Evolutionary conservation across 1,139 yeast species (phyloP).

Genomic region (Suhomyces guaymorum): DNA sequence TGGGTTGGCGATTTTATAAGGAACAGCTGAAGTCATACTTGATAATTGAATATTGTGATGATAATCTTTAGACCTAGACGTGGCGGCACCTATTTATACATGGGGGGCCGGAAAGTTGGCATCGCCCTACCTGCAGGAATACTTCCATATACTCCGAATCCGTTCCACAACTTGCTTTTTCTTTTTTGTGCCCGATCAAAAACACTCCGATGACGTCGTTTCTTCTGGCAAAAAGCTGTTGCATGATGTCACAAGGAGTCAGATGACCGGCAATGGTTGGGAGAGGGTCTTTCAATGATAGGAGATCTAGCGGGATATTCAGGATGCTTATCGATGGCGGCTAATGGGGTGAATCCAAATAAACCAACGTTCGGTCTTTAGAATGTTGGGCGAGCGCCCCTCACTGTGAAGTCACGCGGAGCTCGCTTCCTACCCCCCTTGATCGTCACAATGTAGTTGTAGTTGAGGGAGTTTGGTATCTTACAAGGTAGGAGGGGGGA

Average conservation of each 20-base stretch:
- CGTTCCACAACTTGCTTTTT: constrained; percentile 4
- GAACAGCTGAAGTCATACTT: constrained; percentile 36
- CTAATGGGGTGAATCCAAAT: not conserved
- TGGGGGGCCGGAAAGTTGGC: not conserved
- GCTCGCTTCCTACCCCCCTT: too few species aligned
- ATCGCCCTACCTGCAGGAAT: constrained; percentile 8
- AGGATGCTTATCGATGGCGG: too few species aligned
- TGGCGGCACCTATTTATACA: constrained; percentile 10
- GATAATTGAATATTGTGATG: too few species aligned
- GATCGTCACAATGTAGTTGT: too few species aligned
- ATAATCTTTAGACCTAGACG: too few species aligned
- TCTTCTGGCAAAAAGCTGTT: constrained; percentile 9
- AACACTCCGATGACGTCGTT: constrained; percentile 11
- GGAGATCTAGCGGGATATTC: too few species aligned
- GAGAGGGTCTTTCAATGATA: too few species aligned
- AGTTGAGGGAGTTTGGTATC: too few species aligned
- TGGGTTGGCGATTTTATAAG: constrained; percentile 40
- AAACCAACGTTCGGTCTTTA: constrained; percentile 2
- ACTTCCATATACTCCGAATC: constrained; percentile 9
- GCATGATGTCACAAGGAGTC: constrained; percentile 12
- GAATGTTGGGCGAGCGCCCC: constrained; percentile 4
- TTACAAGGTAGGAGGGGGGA: too few species aligned
- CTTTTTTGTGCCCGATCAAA: constrained; percentile 3
- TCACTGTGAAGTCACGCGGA: too few species aligned
- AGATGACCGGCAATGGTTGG: constrained; percentile 3